Base-by-base conservation (phyloP, 495 filamentous ascomycete species). In the Tuber brumale region DNA sequence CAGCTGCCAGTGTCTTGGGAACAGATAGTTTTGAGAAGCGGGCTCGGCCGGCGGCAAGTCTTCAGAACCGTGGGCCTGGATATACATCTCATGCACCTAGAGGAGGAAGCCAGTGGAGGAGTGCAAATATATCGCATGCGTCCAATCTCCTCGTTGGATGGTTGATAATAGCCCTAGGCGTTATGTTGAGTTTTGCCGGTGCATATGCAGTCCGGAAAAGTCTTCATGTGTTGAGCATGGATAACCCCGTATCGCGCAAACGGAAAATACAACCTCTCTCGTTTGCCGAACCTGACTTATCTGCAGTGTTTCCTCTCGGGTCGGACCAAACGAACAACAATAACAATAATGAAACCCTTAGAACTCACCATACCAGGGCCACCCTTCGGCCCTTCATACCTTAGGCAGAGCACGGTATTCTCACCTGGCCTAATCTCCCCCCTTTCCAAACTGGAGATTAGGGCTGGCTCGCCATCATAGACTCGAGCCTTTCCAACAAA, bases 311-410 rank as follows among this genome's bases (percentile, higher is more conserved):
- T 66, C 57, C 27, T 66, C 27, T 66, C 57, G 57, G 27, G 57
- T 7, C 57, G 57, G 12, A 18, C 77, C 73, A 73, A 75, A 31
- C 72, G 70, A 79, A 76, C 78, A 76, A 73, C 76, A 61, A 48
- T 73, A 71, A 48, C 73, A 77, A 79, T 66, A 66, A 70, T 71
- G 72, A 74, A 79, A 72, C 72, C 69, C 37, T 31, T 73, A 73
- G 45, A 70, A 82, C 81, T 82, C 72, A 83, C 82, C 95, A 99
- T 99, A 23, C 95, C 95, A 10, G 95, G 95, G 0, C 95, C 95
- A 81, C 95, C 95, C 83, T 93, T 94, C 9, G 95, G 95, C 1
- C 95, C 95, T 84, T 99, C 95, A 82, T 97, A 98, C 46, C 95
- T 91, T 48, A 99, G 95, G 31, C 97, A 89, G 61, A 97, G 86